phyloP scores from a whole-genome alignment of 345 rosid species.

The Barbarea vulgaris region DNA sequence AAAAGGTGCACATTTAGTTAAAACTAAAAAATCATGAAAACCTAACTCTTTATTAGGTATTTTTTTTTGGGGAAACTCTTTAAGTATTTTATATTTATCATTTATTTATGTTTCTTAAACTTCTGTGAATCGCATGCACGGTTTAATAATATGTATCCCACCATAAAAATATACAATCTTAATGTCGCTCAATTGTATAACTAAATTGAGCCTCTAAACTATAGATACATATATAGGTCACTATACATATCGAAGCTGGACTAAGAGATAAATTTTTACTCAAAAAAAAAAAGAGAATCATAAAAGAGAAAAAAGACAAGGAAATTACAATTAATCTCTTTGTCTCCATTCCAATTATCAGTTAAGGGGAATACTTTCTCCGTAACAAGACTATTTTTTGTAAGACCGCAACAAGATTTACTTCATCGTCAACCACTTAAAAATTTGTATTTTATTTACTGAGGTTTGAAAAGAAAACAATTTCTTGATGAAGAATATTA shows the following conservation, averaged over 20 bases:
- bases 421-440: neutral
- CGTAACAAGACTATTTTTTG: neutral
- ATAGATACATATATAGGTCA: neutral
- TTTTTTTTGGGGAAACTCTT: no score
- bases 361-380: slow-evolving; percentile 1
- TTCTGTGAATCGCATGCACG: neutral
- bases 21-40: neutral
- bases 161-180: neutral
- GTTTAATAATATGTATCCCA: neutral
- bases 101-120: neutral
- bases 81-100: neutral
- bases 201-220: neutral
- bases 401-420: no score
- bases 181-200: neutral
- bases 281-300: neutral
- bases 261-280: neutral
- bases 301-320: neutral
- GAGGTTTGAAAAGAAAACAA: neutral
- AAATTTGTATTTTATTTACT: neutral
- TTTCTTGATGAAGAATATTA: neutral
- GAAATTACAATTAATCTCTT: neutral
- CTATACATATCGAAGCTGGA: neutral
- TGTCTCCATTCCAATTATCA: no score
- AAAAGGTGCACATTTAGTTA: neutral
- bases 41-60: neutral